Conservation (phyloP, 371 early-diverging fungal species). For the Mortierella sp. region DNA sequence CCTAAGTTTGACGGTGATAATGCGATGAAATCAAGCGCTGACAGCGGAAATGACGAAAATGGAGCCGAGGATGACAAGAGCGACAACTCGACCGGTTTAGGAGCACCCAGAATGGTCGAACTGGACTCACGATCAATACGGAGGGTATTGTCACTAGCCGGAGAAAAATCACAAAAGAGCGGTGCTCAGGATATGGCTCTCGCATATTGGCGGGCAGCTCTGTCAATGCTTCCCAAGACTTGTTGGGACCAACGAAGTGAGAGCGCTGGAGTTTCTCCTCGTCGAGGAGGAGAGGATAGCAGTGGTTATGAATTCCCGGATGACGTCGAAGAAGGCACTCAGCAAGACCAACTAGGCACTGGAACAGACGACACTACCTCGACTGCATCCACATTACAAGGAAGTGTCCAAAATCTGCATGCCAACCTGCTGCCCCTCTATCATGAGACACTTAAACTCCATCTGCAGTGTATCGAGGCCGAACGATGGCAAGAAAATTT, state of each 20-base stretch:
- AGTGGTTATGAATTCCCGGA: not conserved
- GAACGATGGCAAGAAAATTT: slow-evolving; percentile 30
- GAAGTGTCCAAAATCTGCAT: no score
- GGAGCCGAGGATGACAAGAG: slow-evolving; percentile 3
- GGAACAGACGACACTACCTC: no score
- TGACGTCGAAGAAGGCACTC: not conserved
- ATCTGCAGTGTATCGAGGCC: slow-evolving; percentile 28
- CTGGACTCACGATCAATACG: slow-evolving; percentile 21
- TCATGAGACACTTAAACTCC: slow-evolving; percentile 21
- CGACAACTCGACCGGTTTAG: not conserved
- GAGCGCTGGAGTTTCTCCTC: no score
- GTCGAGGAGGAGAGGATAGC: not conserved
- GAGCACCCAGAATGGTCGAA: not conserved
- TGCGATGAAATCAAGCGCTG: no score
- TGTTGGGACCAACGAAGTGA: slow-evolving; percentile 23
- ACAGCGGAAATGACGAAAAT: not conserved
- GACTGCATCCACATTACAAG: not conserved
- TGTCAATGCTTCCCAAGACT: slow-evolving; percentile 22
- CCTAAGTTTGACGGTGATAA: not conserved
- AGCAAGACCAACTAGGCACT: not conserved
- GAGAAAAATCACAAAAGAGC: slow-evolving; percentile 42
- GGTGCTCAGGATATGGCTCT: slow-evolving; percentile 40
- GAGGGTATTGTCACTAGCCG: slow-evolving; percentile 25
- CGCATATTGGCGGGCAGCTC: slow-evolving; percentile 29
- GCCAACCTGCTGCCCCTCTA: slow-evolving; percentile 6